Evolutionary conservation across 2,329 filamentous ascomycete species (phyloP), one percentile per base, ranked within the genome.

Genomic region (Penicillium hesseltinei): DNA sequence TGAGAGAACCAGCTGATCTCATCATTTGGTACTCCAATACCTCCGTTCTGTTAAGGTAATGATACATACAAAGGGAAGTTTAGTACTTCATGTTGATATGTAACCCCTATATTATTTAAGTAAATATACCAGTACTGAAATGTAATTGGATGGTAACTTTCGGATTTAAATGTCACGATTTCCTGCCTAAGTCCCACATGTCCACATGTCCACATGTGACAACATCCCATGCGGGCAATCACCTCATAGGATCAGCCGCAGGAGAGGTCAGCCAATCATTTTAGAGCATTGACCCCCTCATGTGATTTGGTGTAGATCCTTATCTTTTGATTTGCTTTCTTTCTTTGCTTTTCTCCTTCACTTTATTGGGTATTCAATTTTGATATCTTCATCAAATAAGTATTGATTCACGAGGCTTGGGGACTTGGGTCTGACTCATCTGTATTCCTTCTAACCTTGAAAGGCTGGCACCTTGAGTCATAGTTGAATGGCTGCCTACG

Each of bases 151-250:
- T 31, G 29, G 29, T 31, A 31, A 31, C 10, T 31, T 31, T 31
- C 29, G 10, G 10, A 31, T 31, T 31, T 31, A 31, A 23, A 13
- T 31, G 11, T 31, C 29, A 33, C 5, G 5, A 33, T 33, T 51
- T 51, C 48, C 48, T 42, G n/a, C 25, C 48, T 42, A 40, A 54
- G 35, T 21, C 23, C 23, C 25, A 27, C 25, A 27, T 27, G 25
- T 27, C 45, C 35, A 15, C 10, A 31, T 31, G 8, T 39, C 58
- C 60, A 54, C 63, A 65, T 66, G 63, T 66, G 63, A 66, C 62
- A 65, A 57, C 60, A 60, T 65, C 52, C 27, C 53, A 57, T 63
- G 62, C 61, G 59, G 54, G 56, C 57, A 59, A 60, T 59, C 54
- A 58, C 47, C 60, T 50, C 43, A 64, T 56, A 56, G 42, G 54